These are phyloP conservation scores for Talaromyces piceae DNA, from an alignment of 2,329 filamentous ascomycete species.

Conservation along the genomic window DNA sequence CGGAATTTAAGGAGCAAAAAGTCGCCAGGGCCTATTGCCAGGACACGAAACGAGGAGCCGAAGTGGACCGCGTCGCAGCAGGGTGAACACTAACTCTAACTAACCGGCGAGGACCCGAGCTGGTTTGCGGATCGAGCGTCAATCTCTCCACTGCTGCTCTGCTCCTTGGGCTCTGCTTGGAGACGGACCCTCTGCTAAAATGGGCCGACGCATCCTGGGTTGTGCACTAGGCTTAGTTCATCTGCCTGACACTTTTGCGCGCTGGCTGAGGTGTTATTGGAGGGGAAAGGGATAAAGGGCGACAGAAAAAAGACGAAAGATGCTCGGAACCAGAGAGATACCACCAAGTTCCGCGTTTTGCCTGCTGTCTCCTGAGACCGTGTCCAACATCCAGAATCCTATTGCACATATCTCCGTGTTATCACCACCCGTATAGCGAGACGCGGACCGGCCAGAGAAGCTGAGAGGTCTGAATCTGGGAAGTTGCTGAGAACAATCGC, in stretches of 20 bases:
- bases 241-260: not conserved
- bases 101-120: not conserved
- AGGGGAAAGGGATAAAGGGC: not conserved
- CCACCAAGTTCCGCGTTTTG: too few species aligned
- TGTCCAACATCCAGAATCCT: not conserved
- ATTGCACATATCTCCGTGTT: not conserved
- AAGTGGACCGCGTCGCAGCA: not conserved
- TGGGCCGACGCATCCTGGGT: not conserved
- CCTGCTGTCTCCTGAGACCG: not conserved
- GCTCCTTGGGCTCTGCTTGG: not conserved
- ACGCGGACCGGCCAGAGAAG: too few species aligned
- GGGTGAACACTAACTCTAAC: not conserved
- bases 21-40: not conserved
- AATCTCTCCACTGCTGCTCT: not conserved
- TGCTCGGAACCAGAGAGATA: not conserved
- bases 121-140: slow-evolving; percentile 9
- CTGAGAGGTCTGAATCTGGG: too few species aligned
- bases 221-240: not conserved
- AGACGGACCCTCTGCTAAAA: not conserved
- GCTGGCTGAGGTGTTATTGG: not conserved
- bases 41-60: not conserved
- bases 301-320: not conserved
- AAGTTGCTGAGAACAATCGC: not conserved
- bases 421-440: not conserved
- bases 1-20: not conserved